A percentile compares a stretch with the other conserved stretches of the same genome.
Evolutionary conservation across 1,139 yeast genomes (phyloP).

Genomic region (Hemisphaericaspora xylofermentans): DNA sequence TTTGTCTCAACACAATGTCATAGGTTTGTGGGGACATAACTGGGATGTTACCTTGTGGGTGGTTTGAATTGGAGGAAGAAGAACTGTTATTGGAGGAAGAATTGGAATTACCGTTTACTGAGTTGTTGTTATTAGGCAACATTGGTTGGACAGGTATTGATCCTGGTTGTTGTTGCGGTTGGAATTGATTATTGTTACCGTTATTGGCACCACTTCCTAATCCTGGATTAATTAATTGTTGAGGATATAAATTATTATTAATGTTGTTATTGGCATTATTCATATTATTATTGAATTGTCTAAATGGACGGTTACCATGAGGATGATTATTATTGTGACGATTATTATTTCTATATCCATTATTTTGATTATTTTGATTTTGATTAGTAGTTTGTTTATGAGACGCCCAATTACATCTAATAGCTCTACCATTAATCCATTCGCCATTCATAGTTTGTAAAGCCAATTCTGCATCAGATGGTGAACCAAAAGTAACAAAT

Average conservation of each 20-base stretch:
- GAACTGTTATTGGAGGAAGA: slow-evolving; percentile 1
- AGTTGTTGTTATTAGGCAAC: neutral
- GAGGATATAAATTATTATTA: slow-evolving; percentile 4
- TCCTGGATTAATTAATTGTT: slow-evolving; percentile 8
- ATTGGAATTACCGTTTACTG: slow-evolving; percentile 1
- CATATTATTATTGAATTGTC: slow-evolving; percentile 17
- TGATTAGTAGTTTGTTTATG: slow-evolving; percentile 49
- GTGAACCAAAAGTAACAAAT: slow-evolving; percentile 74
- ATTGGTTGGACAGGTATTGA: neutral
- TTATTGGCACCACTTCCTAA: slow-evolving; percentile 1
- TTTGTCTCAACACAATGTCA: slow-evolving; percentile 69
- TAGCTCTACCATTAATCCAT: slow-evolving; percentile 68
- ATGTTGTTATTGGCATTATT: slow-evolving; percentile 8
- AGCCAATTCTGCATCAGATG: slow-evolving; percentile 73
- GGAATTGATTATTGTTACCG: slow-evolving; percentile 5
- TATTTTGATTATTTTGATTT: slow-evolving; percentile 6
- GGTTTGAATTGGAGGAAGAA: slow-evolving; percentile 7
- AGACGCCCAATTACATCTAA: slow-evolving; percentile 88
- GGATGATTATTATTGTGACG: slow-evolving; percentile 10
- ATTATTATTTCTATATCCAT: slow-evolving; percentile 12
- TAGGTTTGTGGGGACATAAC: slow-evolving; percentile 56
- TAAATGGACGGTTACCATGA: slow-evolving; percentile 14
- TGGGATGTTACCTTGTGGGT: slow-evolving; percentile 18
- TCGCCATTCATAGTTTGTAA: slow-evolving; percentile 74
- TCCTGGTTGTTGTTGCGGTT: neutral